These are phyloP conservation scores for Physcia stellaris DNA, from an alignment of 495 filamentous ascomycete genomes.

Conservation along the genomic window DNA sequence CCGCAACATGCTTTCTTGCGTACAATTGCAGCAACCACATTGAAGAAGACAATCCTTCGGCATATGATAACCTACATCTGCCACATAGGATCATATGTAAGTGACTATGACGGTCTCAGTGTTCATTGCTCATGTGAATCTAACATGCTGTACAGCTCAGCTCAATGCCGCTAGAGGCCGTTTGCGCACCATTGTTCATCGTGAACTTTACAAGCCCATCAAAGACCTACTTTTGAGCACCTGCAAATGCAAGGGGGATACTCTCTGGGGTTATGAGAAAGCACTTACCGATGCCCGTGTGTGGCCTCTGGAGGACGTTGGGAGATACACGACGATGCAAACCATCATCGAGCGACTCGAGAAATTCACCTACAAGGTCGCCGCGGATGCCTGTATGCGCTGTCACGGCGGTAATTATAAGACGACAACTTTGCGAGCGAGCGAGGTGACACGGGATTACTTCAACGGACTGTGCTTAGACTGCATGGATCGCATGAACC, in stretches of 20 bases:
- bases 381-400: slow-evolving; percentile 1
- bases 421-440: no score
- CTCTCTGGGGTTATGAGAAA: slow-evolving; percentile 6
- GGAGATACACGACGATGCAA: neutral
- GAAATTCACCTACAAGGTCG: slow-evolving; percentile 1
- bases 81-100: slow-evolving; percentile 9
- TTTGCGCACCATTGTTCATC: slow-evolving; percentile 13
- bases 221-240: neutral
- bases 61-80: slow-evolving; percentile 2
- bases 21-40: slow-evolving; percentile 4
- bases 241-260: slow-evolving; percentile 6
- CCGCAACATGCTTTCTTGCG: neutral
- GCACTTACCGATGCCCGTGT: neutral
- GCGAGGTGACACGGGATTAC: no score
- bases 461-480: slow-evolving; percentile 20
- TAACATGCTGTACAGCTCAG: slow-evolving; percentile 15
- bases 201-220: slow-evolving; percentile 7
- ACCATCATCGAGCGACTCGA: slow-evolving; percentile 2
- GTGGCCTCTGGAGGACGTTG: slow-evolving; percentile 10
- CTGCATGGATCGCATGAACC: slow-evolving; percentile 15
- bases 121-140: neutral
- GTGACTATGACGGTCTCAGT: neutral
- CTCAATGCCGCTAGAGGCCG: slow-evolving; percentile 20
- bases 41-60: slow-evolving; percentile 3
- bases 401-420: no score